Conservation (phyloP, 768 basidiomycete species). For the Auricularia cornea region DNA sequence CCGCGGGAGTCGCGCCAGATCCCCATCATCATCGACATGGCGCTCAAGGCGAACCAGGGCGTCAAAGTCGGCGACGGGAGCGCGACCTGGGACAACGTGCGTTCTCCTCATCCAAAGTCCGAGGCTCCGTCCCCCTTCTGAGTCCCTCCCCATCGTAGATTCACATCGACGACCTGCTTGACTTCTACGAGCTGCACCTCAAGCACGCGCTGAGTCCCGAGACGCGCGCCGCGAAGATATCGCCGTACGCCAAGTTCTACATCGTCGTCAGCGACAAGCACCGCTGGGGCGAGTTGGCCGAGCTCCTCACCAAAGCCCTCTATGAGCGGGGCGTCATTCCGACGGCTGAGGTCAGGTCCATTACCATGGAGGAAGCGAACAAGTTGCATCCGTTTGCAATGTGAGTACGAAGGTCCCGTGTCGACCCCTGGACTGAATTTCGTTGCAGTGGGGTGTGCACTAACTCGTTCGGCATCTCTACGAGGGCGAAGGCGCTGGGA, state of each 20-base stretch:
- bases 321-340: neutral
- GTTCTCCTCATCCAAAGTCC: too few relatives aligned
- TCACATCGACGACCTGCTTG: neutral
- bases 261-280: neutral
- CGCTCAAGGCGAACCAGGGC: neutral
- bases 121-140: neutral
- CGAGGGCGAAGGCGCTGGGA: neutral
- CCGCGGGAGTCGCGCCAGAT: constrained; percentile 1
- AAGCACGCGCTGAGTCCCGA: neutral
- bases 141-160: neutral
- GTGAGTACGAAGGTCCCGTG: neutral
- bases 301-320: neutral
- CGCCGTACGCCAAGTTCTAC: constrained; percentile 4
- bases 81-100: constrained; percentile 1
- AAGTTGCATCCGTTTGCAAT: neutral
- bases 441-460: neutral
- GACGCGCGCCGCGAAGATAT: neutral
- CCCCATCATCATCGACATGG: neutral
- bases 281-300: constrained; percentile 1
- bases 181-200: constrained; percentile 1
- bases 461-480: neutral
- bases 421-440: neutral
- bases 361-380: neutral
- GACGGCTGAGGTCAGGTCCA: constrained; percentile 1
- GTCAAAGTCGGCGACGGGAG: neutral